Evolutionary conservation across 2,329 filamentous ascomycete genomes (phyloP).

Genomic region (Oidium heveae): DNA sequence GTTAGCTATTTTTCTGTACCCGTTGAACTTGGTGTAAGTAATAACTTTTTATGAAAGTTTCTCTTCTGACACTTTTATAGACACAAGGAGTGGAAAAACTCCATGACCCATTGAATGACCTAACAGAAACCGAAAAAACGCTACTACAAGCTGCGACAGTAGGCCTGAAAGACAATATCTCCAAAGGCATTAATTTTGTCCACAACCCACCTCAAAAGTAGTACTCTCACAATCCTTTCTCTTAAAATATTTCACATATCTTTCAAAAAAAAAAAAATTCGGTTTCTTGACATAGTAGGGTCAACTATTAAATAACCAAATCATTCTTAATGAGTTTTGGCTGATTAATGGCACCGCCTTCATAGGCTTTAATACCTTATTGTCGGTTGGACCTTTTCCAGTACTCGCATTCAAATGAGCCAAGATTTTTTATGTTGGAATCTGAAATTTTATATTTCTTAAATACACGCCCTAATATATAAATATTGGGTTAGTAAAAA

Average conservation of each 20-base stretch:
- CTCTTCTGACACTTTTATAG: conserved; percentile 22
- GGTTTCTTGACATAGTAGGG: no score
- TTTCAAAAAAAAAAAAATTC: background rate
- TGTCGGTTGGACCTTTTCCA: no score
- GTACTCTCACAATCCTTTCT: background rate
- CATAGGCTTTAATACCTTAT: no score
- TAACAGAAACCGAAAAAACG: conserved; percentile 72
- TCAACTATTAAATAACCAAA: no score
- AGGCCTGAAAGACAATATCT: conserved; percentile 77
- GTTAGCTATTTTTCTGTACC: conserved; percentile 90
- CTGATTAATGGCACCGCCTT: no score
- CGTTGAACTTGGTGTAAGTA: conserved; percentile 73
- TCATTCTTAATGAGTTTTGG: no score
- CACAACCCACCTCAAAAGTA: conserved; percentile 34
- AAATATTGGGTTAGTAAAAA: no score
- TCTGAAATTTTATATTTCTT: no score
- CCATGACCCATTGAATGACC: conserved; percentile 48
- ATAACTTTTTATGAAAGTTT: background rate
- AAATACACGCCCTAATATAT: no score
- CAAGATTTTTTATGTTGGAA: no score
- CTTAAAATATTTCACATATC: background rate
- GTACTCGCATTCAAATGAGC: no score
- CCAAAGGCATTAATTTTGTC: conserved; percentile 78
- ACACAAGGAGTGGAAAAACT: conserved; percentile 67
- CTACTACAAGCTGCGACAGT: conserved; percentile 51